phyloP scores from a whole-genome alignment of 176 grass and related monocot species.

The Elymus sibiricus region DNA sequence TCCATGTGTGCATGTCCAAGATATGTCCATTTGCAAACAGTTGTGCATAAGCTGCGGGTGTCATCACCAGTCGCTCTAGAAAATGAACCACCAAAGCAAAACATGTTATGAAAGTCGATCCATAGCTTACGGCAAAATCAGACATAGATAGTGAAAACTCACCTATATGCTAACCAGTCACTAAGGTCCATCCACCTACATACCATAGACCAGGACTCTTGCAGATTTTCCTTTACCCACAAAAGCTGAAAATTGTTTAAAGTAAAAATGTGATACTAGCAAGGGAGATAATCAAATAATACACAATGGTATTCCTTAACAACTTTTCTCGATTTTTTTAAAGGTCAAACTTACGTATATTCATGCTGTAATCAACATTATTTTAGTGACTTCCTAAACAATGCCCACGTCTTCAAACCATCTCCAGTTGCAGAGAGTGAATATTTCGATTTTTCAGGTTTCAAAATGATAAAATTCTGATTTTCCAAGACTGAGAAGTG shows the following conservation, averaged over 20 bases:
- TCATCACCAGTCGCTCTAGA: constrained; percentile 92
- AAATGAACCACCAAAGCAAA: constrained; percentile 29
- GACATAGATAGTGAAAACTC: constrained; percentile 4
- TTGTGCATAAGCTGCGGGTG: constrained; percentile 93
- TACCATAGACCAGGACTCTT: constrained; percentile 90
- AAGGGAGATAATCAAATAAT: constrained; percentile 3
- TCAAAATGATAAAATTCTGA: background rate
- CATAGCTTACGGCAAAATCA: background rate
- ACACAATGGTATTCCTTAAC: background rate
- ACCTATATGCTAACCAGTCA: constrained; percentile 98
- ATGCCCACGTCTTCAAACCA: background rate
- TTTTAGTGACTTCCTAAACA: background rate
- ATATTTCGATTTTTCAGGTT: background rate
- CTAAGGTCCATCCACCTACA: constrained; percentile 98
- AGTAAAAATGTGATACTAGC: background rate
- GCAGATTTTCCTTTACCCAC: constrained; percentile 97
- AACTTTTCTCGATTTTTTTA: background rate
- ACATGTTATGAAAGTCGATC: background rate
- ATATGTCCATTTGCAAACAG: constrained; percentile 96
- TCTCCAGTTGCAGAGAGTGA: background rate
- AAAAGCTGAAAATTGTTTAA: constrained; percentile 63
- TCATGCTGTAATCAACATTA: background rate
- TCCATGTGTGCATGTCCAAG: constrained; percentile 91
- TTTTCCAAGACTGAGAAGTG: background rate
- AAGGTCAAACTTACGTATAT: background rate